phyloP scores from a whole-genome alignment of 208 protist genomes.

The Phytomonas sp. region DNA sequence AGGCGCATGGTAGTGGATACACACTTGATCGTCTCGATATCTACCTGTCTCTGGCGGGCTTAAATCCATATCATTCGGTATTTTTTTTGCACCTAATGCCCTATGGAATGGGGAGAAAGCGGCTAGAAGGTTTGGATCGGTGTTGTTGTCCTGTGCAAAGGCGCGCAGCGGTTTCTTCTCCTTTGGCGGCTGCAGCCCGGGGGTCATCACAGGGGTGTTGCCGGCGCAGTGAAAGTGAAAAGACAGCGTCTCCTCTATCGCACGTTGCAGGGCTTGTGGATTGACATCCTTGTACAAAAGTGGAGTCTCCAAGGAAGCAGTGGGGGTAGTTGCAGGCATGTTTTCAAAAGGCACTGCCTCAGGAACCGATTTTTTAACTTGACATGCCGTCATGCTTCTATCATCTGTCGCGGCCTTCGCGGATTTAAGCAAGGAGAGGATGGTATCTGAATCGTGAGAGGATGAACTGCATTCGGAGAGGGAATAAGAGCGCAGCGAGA shows the following conservation, averaged over 20 bases:
- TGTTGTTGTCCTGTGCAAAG: slow-evolving; percentile 28
- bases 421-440: not conserved
- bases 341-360: not conserved
- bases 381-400: not conserved
- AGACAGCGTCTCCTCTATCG: slow-evolving; percentile 57
- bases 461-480: not conserved
- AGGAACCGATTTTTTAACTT: not conserved
- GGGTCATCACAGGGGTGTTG: slow-evolving; percentile 32
- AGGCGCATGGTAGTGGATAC: slow-evolving; percentile 57
- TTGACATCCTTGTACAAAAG: slow-evolving; percentile 26
- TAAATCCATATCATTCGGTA: not conserved
- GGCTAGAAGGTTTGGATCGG: slow-evolving; percentile 17
- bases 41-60: not conserved
- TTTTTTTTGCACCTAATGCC: slow-evolving; percentile 3
- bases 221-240: slow-evolving; percentile 43
- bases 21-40: slow-evolving; percentile 57
- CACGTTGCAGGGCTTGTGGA: slow-evolving; percentile 40
- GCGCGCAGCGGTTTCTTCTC: slow-evolving; percentile 19
- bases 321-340: not conserved
- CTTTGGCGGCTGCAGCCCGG: slow-evolving; percentile 17
- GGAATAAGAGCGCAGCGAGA: slow-evolving; percentile 3
- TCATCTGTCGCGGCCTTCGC: not conserved
- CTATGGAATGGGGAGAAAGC: slow-evolving; percentile 3
- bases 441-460: not conserved
- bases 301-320: not conserved